Evolutionary conservation across 163 green algal genomes (phyloP).

Genomic region (Volvox carteri): DNA sequence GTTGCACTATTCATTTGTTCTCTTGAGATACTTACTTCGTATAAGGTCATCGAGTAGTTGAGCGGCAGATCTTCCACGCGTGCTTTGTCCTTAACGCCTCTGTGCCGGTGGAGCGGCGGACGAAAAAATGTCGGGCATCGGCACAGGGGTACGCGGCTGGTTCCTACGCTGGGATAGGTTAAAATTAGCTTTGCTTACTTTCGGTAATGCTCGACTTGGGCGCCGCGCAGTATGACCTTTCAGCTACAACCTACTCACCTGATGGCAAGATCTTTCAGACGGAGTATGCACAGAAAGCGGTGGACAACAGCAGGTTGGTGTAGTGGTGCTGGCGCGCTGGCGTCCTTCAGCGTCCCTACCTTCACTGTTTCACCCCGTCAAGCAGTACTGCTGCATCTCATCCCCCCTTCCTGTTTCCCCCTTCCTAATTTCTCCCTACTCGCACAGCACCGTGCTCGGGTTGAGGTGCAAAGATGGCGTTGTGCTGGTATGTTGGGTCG

Average conservation of each 20-base stretch:
- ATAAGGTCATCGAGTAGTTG: background rate
- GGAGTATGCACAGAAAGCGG: conserved; percentile 99
- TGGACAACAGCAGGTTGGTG: conserved; percentile 95
- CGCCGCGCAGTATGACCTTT: conserved; percentile 96
- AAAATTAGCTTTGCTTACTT: background rate
- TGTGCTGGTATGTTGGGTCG: conserved; percentile 87
- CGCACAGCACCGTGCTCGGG: conserved; percentile 93
- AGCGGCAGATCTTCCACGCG: conserved; percentile 15
- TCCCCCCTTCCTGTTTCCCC: background rate
- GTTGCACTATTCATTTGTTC: too few species aligned
- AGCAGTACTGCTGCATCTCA: too few species aligned
- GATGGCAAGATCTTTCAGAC: conserved; percentile 98
- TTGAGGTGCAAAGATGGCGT: conserved; percentile 98
- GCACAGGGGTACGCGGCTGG: conserved; percentile 86
- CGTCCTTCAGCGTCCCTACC: background rate
- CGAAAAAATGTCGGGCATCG: conserved; percentile 92
- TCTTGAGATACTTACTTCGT: too few species aligned
- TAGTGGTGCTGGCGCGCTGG: too few species aligned
- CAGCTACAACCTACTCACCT: conserved; percentile 96
- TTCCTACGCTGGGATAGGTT: background rate
- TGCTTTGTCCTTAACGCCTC: background rate
- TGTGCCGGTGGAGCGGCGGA: conserved; percentile 5
- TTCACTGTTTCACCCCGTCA: background rate
- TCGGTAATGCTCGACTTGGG: background rate
- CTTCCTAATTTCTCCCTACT: background rate